Evolutionary conservation across 2,329 filamentous ascomycete species (phyloP).

Genomic region (Neoarthrinium moseri): DNA sequence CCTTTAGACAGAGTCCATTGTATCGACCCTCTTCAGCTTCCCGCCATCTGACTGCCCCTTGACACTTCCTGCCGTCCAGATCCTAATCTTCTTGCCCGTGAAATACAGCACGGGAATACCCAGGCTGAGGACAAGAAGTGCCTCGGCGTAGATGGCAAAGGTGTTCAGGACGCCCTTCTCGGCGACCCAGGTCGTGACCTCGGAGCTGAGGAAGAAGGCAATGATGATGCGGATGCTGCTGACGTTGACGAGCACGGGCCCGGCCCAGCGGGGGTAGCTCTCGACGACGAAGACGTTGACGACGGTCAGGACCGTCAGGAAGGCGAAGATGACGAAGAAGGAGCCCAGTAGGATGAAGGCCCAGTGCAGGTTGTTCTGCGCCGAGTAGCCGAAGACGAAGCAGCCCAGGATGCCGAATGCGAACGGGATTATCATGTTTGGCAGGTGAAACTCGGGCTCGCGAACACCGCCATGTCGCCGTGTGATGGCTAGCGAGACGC

Average conservation of each 20-base stretch:
- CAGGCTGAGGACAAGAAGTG: slow-evolving; percentile 15
- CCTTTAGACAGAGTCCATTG: too few relatives aligned
- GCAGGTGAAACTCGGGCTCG: slow-evolving; percentile 24
- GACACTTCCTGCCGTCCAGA: slow-evolving; percentile 10
- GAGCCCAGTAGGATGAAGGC: slow-evolving; percentile 19
- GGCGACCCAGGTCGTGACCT: slow-evolving; percentile 19
- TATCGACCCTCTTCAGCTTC: neutral
- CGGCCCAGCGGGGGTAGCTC: slow-evolving; percentile 22
- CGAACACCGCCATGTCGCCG: slow-evolving; percentile 17
- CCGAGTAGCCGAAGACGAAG: slow-evolving; percentile 22
- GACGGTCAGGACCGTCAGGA: slow-evolving; percentile 19
- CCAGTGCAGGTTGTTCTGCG: slow-evolving; percentile 18
- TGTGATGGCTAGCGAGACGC: slow-evolving; percentile 19
- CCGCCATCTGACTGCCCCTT: neutral
- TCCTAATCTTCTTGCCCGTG: slow-evolving; percentile 10
- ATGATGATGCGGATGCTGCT: slow-evolving; percentile 20
- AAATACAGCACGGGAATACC: slow-evolving; percentile 11
- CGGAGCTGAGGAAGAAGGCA: slow-evolving; percentile 18
- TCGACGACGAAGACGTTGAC: slow-evolving; percentile 24
- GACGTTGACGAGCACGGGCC: slow-evolving; percentile 22
- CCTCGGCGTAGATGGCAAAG: slow-evolving; percentile 13
- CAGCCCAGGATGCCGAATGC: slow-evolving; percentile 18
- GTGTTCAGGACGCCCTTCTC: slow-evolving; percentile 14
- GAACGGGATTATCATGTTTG: slow-evolving; percentile 23
- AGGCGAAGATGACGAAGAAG: slow-evolving; percentile 19